These are phyloP conservation scores for Camelina sativa DNA, from an alignment of 345 rosid genomes.

Conservation along the genomic window DNA sequence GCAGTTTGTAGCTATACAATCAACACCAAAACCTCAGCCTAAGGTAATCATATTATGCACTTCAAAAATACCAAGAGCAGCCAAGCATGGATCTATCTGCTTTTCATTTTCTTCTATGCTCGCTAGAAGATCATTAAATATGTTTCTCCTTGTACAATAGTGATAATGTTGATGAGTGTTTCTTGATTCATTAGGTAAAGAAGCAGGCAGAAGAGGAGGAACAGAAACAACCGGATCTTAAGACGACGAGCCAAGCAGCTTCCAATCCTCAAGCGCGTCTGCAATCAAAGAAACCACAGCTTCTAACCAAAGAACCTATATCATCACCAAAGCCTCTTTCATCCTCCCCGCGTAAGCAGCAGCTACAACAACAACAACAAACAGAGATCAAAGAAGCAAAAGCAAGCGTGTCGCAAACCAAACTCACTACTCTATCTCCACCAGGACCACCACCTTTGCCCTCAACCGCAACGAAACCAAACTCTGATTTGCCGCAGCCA, in stretches of 20 bases:
- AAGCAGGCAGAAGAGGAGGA: conserved; percentile 41
- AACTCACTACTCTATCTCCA: conserved; percentile 28
- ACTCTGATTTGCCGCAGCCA: conserved; percentile 35
- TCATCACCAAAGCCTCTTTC: conserved; percentile 33
- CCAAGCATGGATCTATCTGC: neutral
- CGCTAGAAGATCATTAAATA: neutral
- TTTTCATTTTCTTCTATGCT: conserved; percentile 16
- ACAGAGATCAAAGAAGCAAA: conserved; percentile 39
- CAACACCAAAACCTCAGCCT: conserved; percentile 45
- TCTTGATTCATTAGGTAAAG: conserved; percentile 39
- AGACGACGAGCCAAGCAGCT: conserved; percentile 30
- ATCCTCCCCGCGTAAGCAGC: conserved; percentile 29
- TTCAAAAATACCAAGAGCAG: conserved; percentile 19
- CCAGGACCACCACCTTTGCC: conserved; percentile 35
- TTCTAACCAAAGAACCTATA: conserved; percentile 45
- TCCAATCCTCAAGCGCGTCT: conserved; percentile 25
- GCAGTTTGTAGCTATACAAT: conserved; percentile 56
- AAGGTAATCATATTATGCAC: conserved; percentile 52
- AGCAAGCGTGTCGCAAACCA: conserved; percentile 41
- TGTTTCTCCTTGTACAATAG: conserved; percentile 6
- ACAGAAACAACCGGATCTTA: conserved; percentile 39
- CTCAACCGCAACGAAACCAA: conserved; percentile 32
- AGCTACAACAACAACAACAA: conserved; percentile 29
- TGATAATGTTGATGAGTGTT: conserved; percentile 5
- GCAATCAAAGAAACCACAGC: conserved; percentile 38